Evolutionary conservation across 2,329 filamentous ascomycete genomes (phyloP), one percentile per base, ranked within the genome.

Genomic region (Chaetomium strumarium): DNA sequence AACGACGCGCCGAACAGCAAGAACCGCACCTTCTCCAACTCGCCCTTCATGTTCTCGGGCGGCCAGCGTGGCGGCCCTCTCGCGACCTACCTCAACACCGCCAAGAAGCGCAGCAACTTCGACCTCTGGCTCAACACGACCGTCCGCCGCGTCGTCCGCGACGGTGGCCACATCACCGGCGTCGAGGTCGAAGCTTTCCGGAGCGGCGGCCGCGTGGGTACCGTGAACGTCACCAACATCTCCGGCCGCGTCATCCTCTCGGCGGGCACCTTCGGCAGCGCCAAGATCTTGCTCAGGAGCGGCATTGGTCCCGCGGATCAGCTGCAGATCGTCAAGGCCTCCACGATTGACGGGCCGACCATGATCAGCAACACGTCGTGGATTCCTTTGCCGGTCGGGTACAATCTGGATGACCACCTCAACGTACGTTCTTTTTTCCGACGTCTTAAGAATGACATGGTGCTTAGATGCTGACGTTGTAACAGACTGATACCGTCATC

Each of bases 31-130:
- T 86, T 75, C 64, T 72, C 78, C 19, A 75, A 82, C 62, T 77
- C 80, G 6, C 75, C 81, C 5, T 85, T 79, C 68, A 85, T 85
- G 78, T 84, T 80, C 63, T 72, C 72, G 29, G 70, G 80, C 52
- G 81, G 80, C 43, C 76, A 84, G 67, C 73, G 84, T 55, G 80
- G 80, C 41, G 83, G 84, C 3, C 84, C 83, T 19, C 71, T 86
- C 64, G 80, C 80, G 9, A 85, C 83, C 0, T 86, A 86, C 66
- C 75, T 87, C 10, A 78, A 81, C 31, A 74, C 73, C 33, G 83
- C 83, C 6, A 72, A 74, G 55, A 68, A 69, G 44, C 73, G 79
- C 55, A 68, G 69, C 30, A 85, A 85, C 67, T 86, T 86, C 69
- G 73, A 78, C 43, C 67, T 87, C 45, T 78, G 77, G 70, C 74